Conservation (phyloP, 169 alveolate species). For the Cryptosporidium viatorum region DNA sequence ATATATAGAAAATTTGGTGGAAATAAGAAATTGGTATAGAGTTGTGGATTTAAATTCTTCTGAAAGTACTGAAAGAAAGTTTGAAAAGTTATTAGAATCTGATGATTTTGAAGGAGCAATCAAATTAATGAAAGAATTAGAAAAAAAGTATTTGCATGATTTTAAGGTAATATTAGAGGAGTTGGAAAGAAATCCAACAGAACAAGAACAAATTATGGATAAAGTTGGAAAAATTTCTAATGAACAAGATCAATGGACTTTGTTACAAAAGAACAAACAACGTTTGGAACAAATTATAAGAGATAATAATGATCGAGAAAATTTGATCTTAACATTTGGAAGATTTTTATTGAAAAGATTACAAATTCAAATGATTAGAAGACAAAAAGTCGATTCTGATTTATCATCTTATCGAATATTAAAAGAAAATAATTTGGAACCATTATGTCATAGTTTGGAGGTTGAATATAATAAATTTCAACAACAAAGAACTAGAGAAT, state of each 20-base stretch:
- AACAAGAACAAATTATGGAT: conserved; percentile 51
- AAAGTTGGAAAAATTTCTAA: conserved; percentile 25
- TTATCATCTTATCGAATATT: conserved; percentile 45
- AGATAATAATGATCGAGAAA: conserved; percentile 72
- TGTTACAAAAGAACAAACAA: conserved; percentile 49
- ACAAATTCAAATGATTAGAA: conserved; percentile 59
- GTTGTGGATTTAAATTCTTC: conserved; percentile 42
- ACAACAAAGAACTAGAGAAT: conserved; percentile 71
- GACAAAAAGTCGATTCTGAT: conserved; percentile 72
- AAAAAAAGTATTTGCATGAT: conserved; percentile 55
- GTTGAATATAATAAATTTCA: conserved; percentile 73
- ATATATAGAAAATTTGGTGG: conserved; percentile 27
- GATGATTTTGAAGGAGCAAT: conserved; percentile 64
- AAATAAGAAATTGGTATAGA: conserved; percentile 58
- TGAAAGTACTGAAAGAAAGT: conserved; percentile 61
- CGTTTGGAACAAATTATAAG: conserved; percentile 35
- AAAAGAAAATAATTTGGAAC: conserved; percentile 68
- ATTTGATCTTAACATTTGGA: conserved; percentile 46
- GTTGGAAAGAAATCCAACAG: conserved; percentile 56
- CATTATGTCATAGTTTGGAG: conserved; percentile 64
- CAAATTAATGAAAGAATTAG: conserved; percentile 36
- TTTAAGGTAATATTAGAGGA: conserved; percentile 54
- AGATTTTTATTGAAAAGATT: conserved; percentile 33
- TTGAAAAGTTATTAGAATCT: conserved; percentile 64
- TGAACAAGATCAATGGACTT: conserved; percentile 69